Evolutionary conservation across 345 rosid genomes (phyloP), one percentile per base, ranked within the genome.

Genomic region (Sonneratia caseolaris): DNA sequence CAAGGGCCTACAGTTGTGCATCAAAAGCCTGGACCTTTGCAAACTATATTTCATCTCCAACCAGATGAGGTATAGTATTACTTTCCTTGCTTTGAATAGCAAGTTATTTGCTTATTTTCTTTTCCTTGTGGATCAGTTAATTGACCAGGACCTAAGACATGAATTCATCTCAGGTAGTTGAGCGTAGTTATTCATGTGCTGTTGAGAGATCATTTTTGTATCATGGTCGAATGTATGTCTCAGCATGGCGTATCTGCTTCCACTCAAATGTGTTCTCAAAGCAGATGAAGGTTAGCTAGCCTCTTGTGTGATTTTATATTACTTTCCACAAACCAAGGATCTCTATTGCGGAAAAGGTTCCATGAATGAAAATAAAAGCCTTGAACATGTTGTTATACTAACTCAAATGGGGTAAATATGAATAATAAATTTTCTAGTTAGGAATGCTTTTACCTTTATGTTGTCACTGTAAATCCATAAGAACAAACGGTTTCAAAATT

Each of bases 191-290:
- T 82, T 95, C 99, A 42, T 92, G 98, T 80, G 99, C 99, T 66
- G 85, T 95, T 68, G 99, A 95, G 86, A 85, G 99, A 80, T 95
- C 99, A 71, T 95, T 95, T 83, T 80, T 95, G 82, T 95, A 95
- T 75, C 99, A 95, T 73, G 99, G 99, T 70, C 97, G 99, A 64
- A 95, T 92, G 86, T 95, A 92, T 83, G 98, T 92, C 76, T 95
- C 97, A 32, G 84, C 99, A 37, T 95, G 99, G 99, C 92, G 89
- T 81, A 92, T 95, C 76, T 95, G 99, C 86, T 95, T 95, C 79
- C 99, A 92, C 85, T 92, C 98, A 48, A 95, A 95, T 79, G 94
- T 95, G 72, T 95, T 95, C 75, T 95, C 99, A 69, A 95, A 95
- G 88, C 99, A 95, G 79, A 88, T 95, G 89, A 95, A 95, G 99